Percentiles rank a stretch among this genome's conserved stretches.
These are phyloP conservation scores for Diplodia scrobiculata DNA, from an alignment of 2,329 filamentous ascomycete species.

Conservation along the genomic window DNA sequence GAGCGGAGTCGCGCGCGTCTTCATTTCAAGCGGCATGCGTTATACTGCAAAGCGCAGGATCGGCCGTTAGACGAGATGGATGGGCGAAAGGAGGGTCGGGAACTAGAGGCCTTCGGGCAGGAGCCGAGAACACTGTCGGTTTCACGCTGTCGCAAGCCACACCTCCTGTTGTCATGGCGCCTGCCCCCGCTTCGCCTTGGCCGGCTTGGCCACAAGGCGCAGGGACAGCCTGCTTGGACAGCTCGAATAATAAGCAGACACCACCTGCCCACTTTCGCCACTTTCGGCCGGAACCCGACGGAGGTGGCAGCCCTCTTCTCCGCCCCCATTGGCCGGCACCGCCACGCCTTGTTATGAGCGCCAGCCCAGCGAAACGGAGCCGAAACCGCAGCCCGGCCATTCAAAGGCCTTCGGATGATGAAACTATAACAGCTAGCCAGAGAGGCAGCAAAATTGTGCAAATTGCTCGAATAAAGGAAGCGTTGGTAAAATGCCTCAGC, in stretches of 20 bases:
- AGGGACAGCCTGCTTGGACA: not conserved
- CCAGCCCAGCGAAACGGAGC: not conserved
- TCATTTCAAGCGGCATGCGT: conserved; percentile 6
- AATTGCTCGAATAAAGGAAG: not conserved
- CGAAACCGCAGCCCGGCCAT: not conserved
- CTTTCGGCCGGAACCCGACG: not conserved
- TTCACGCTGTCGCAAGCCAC: conserved; percentile 10
- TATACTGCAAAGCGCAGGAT: not conserved
- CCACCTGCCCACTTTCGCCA: conserved; percentile 1
- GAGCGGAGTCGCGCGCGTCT: not conserved
- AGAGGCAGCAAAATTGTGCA: not conserved
- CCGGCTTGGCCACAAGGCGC: not conserved
- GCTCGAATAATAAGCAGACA: not conserved
- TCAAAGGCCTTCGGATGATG: not conserved
- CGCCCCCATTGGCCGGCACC: conserved; percentile 3
- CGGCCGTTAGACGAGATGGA: conserved; percentile 15
- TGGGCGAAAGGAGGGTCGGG: conserved; percentile 8
- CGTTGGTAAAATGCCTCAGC: not conserved
- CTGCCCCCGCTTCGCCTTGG: not conserved
- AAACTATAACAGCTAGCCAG: not conserved
- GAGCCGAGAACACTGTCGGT: not conserved
- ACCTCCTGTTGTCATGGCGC: not conserved
- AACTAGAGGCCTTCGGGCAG: conserved; percentile 2
- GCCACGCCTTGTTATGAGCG: conserved; percentile 5
- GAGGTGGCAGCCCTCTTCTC: not conserved